A percentile compares a stretch with the other conserved stretches of the same genome.
These are phyloP conservation scores for Colletotrichum eleusines DNA, from an alignment of 2,329 filamentous ascomycete species.

Conservation along the genomic window DNA sequence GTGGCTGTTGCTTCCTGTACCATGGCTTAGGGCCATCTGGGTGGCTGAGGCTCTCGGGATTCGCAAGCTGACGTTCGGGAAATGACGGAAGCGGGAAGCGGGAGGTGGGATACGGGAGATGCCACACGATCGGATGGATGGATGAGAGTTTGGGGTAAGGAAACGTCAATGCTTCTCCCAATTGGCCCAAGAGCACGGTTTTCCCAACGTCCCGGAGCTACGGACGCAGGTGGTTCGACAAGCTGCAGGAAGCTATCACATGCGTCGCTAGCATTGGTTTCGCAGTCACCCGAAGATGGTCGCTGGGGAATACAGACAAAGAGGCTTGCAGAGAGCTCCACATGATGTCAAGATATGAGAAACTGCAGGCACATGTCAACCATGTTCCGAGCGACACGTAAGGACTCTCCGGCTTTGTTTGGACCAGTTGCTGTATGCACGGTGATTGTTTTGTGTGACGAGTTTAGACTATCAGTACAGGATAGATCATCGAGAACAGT, in stretches of 20 bases:
- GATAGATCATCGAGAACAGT: slow-evolving; percentile 1
- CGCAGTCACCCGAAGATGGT: slow-evolving; percentile 8
- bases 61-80: slow-evolving; percentile 21
- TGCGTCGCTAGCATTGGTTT: slow-evolving; percentile 31
- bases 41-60: slow-evolving; percentile 18
- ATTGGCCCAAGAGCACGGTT: slow-evolving; percentile 12
- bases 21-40: background rate
- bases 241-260: slow-evolving; percentile 32
- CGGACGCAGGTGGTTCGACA: slow-evolving; percentile 20
- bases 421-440: slow-evolving; percentile 3
- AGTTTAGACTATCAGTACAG: slow-evolving; percentile 15
- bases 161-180: slow-evolving; percentile 19
- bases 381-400: background rate
- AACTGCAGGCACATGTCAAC: background rate
- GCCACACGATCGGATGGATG: slow-evolving; percentile 35
- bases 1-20: background rate
- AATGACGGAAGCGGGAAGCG: slow-evolving; percentile 33
- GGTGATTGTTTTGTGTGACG: slow-evolving; percentile 5
- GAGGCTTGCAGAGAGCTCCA: background rate
- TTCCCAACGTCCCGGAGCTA: slow-evolving; percentile 34
- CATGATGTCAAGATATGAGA: background rate
- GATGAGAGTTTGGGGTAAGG: slow-evolving; percentile 4
- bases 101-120: too few species aligned
- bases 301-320: background rate
- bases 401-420: background rate